Evolutionary conservation across 148 eudicot genomes (phyloP).

Genomic region (Mesembryanthemum crystallinum): DNA sequence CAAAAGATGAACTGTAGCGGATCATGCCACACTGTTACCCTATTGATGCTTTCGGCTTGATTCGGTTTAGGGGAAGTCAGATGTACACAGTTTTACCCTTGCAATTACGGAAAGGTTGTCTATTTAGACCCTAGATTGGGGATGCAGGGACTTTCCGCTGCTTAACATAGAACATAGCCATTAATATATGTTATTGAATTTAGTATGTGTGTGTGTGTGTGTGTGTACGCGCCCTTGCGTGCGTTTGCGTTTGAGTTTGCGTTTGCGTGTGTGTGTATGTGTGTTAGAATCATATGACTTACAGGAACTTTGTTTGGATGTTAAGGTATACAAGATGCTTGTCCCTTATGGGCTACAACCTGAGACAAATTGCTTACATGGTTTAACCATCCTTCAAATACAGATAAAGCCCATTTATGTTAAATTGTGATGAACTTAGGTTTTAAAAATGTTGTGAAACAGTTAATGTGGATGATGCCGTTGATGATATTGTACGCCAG

Average conservation of each 20-base stretch:
- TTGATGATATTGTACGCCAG: slow-evolving; percentile 95
- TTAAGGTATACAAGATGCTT: neutral
- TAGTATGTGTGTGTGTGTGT: neutral
- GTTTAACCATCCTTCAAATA: neutral
- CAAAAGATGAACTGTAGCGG: no score
- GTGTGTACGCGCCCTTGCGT: no score
- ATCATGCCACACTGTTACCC: no score
- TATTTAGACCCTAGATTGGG: neutral
- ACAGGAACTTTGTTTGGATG: no score
- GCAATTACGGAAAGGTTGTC: no score
- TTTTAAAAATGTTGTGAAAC: slow-evolving; percentile 15
- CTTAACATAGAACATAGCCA: no score
- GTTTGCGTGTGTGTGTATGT: no score
- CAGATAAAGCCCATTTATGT: neutral
- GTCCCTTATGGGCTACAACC: neutral
- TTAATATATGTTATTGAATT: neutral
- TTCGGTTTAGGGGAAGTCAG: no score
- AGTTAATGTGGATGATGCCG: slow-evolving; percentile 96
- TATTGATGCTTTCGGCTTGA: neutral
- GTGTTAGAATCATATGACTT: no score
- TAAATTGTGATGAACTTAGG: neutral
- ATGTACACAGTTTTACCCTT: no score
- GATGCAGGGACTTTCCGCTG: no score
- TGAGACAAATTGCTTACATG: neutral
- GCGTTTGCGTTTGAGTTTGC: no score